A percentile compares a stretch with the other conserved stretches of the same genome.
These are phyloP conservation scores for Blastobotrys arbuscula DNA, from an alignment of 1,139 yeast species.

Conservation along the genomic window DNA sequence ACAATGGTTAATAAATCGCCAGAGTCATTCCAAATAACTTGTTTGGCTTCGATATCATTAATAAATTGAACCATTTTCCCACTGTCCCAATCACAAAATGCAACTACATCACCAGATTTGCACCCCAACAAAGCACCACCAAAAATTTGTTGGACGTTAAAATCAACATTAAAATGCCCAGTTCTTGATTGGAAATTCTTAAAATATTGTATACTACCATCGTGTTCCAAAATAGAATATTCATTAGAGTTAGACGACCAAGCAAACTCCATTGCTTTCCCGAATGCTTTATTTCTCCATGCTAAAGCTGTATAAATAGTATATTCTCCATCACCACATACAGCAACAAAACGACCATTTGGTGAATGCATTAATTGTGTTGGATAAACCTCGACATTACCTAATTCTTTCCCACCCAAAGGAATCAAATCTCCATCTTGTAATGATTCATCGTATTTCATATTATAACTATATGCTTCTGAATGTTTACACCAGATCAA, in stretches of 20 bases:
- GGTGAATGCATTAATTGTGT: conserved; percentile 86
- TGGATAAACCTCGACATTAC: conserved; percentile 89
- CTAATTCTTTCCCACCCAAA: conserved; percentile 80
- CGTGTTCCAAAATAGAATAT: conserved; percentile 75
- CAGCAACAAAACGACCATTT: conserved; percentile 94
- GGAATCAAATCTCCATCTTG: conserved; percentile 73
- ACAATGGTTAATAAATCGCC: conserved; percentile 83
- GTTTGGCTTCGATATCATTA: conserved; percentile 53
- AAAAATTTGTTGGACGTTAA: conserved; percentile 73
- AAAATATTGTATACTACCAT: conserved; percentile 60
- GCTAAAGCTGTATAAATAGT: conserved; percentile 95
- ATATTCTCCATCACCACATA: conserved; percentile 97
- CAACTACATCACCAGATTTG: conserved; percentile 63
- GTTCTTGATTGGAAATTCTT: conserved; percentile 81
- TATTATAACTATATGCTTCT: conserved; percentile 79
- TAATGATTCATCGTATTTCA: conserved; percentile 49
- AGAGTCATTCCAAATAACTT: conserved; percentile 87
- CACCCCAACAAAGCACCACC: conserved; percentile 85
- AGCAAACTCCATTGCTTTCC: conserved; percentile 82
- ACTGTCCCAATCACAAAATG: conserved; percentile 91
- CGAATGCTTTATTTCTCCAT: conserved; percentile 95
- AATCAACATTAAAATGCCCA: conserved; percentile 51
- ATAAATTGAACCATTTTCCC: conserved; percentile 81
- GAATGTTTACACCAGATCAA: conserved; percentile 87
- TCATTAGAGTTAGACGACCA: conserved; percentile 92